These are phyloP conservation scores for Galeopsis tetrahit DNA, from an alignment of 257 asterid species.

Conservation along the genomic window DNA sequence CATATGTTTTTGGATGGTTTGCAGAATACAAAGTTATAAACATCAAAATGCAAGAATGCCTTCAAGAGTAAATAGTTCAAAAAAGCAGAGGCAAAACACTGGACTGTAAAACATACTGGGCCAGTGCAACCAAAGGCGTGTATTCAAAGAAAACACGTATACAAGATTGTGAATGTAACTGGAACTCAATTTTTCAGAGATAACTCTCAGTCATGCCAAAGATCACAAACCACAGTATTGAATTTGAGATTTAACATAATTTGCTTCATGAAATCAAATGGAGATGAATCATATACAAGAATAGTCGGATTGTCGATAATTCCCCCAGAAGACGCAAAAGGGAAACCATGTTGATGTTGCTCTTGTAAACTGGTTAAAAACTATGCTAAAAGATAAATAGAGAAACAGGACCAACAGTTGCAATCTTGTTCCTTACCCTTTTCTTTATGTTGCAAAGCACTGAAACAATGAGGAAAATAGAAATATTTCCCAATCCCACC, in stretches of 20 bases:
- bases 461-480: neutral
- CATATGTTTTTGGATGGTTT: conserved; percentile 16
- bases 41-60: neutral
- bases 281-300: too few species aligned
- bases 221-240: too few species aligned
- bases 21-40: neutral
- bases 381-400: neutral
- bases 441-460: conserved; percentile 4
- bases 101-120: neutral
- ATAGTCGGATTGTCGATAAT: too few species aligned
- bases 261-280: too few species aligned
- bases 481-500: neutral
- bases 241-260: too few species aligned
- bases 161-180: too few species aligned
- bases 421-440: neutral
- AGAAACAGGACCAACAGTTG: conserved; percentile 17
- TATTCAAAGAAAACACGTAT: too few species aligned
- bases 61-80: neutral
- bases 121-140: neutral
- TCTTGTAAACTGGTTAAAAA: neutral
- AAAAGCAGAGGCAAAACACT: neutral
- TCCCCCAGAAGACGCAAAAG: conserved; percentile 20
- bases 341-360: neutral
- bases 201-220: too few species aligned
- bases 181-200: too few species aligned